Base-by-base conservation (phyloP, 495 filamentous ascomycete species). In the Cairneyella variabilis region DNA sequence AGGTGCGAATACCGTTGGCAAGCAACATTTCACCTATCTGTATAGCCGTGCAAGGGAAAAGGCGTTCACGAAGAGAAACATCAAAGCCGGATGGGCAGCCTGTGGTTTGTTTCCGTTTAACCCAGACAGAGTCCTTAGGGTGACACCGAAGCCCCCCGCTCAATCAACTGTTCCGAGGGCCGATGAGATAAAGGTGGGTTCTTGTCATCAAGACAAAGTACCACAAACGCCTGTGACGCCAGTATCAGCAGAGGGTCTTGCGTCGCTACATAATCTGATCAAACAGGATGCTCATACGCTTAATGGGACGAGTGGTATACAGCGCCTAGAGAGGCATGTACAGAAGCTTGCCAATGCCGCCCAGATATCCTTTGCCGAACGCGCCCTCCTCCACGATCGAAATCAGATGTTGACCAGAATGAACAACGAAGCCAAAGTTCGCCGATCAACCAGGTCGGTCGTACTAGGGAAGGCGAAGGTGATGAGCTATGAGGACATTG, bases 401-500 rank as follows among this genome's bases (percentile, higher is more conserved):
- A 60, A 65, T 59, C 52, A 60, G 48, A 71, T 49, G n/a, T n/a
- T n/a, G n/a, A n/a, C n/a, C n/a, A n/a, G n/a, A n/a, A n/a, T n/a
- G n/a, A n/a, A n/a, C n/a, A 55, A 55, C 52, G 43, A 55, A 45
- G 52, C 52, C 14, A 48, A 55, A 40, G 42, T 55, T 48, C 52
- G 62, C 48, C 51, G 64, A 64, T 68, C 64, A 20, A 68, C 54
- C 48, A 57, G 51, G 48, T 59, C 56, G 52, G 37, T 47, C 18
- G 42, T 66, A 16, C 28, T 69, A 61, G 64, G 62, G 16, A 59
- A 64, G 52, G 64, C 56, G 40, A 70, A 63, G 60, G 67, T 69
- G 6, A 67, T 67, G 64, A 70, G 62, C 58, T 70, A 58, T 58
- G 66, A 70, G 64, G 58, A 70, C 53, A 55, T 68, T 22, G 58